phyloP scores from a whole-genome alignment of 1,139 yeast genomes.

The Hyphopichia burtonii region DNA sequence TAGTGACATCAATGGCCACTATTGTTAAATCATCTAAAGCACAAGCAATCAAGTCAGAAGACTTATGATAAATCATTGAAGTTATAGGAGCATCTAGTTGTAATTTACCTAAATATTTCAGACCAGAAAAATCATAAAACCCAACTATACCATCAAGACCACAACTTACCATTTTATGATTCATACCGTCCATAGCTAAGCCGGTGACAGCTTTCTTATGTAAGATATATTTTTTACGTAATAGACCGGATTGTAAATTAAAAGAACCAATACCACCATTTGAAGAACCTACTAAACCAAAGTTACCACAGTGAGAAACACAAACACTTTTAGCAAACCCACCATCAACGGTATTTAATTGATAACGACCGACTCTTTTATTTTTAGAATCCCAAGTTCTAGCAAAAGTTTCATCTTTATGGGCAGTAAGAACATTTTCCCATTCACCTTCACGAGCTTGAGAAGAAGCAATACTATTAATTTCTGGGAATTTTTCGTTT shows the following conservation, averaged over 20 bases:
- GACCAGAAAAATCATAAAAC: constrained; percentile 79
- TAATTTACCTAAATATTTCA: constrained; percentile 66
- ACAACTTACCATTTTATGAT: constrained; percentile 78
- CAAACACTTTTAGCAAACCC: constrained; percentile 81
- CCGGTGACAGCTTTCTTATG: constrained; percentile 89
- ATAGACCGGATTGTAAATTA: constrained; percentile 85
- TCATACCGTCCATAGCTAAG: constrained; percentile 84
- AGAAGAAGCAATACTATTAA: constrained; percentile 70
- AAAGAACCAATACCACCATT: constrained; percentile 85
- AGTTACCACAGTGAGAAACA: constrained; percentile 92
- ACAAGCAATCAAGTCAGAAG: constrained; percentile 82
- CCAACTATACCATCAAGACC: constrained; percentile 91
- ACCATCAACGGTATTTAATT: constrained; percentile 69
- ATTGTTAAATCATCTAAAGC: constrained; percentile 86
- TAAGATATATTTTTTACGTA: constrained; percentile 63
- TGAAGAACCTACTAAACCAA: constrained; percentile 90
- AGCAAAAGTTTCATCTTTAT: constrained; percentile 79
- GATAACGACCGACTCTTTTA: constrained; percentile 78
- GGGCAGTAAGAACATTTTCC: constrained; percentile 94
- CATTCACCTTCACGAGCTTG: constrained; percentile 84
- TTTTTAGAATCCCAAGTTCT: constrained; percentile 89
- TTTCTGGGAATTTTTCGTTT: constrained; percentile 74
- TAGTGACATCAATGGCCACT: constrained; percentile 76
- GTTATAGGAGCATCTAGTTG: constrained; percentile 78
- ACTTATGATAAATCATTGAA: constrained; percentile 68